Percentiles rank a stretch among this genome's conserved stretches.
phyloP scores from a whole-genome alignment of 78 protist species.

The Dictyostelium intermedium region DNA sequence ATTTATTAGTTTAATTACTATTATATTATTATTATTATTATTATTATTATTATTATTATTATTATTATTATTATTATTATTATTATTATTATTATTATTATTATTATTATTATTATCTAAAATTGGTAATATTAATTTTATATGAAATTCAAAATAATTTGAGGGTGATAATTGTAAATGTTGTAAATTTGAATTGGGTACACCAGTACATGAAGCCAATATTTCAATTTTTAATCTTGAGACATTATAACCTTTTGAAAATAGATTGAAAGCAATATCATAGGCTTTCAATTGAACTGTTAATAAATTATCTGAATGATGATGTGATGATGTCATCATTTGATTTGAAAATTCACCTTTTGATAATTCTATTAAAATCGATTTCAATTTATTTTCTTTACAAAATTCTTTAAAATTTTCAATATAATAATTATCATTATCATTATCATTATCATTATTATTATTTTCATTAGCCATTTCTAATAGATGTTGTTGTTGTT shows the following conservation, averaged over 20 bases:
- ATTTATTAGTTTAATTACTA: background rate
- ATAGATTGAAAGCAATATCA: background rate
- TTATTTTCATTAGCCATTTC: background rate
- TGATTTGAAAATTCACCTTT: background rate
- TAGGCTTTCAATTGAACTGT: background rate
- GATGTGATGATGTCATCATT: background rate
- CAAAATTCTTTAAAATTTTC: background rate
- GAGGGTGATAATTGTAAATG: background rate
- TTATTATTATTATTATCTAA: background rate
- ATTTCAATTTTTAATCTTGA: background rate
- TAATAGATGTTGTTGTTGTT: too few relatives aligned
- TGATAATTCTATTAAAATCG: background rate
- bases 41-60: background rate
- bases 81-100: background rate
- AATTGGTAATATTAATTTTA: constrained; percentile 16
- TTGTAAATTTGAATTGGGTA: background rate
- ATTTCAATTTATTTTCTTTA: background rate
- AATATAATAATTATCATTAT: background rate
- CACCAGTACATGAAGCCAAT: background rate
- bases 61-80: background rate
- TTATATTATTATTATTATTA: background rate
- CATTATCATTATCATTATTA: background rate
- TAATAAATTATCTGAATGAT: background rate
- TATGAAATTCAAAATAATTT: constrained; percentile 67
- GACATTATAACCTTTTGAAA: background rate